Conservation (phyloP, 208 protist species). For the Vickermania ingenoplastis region DNA sequence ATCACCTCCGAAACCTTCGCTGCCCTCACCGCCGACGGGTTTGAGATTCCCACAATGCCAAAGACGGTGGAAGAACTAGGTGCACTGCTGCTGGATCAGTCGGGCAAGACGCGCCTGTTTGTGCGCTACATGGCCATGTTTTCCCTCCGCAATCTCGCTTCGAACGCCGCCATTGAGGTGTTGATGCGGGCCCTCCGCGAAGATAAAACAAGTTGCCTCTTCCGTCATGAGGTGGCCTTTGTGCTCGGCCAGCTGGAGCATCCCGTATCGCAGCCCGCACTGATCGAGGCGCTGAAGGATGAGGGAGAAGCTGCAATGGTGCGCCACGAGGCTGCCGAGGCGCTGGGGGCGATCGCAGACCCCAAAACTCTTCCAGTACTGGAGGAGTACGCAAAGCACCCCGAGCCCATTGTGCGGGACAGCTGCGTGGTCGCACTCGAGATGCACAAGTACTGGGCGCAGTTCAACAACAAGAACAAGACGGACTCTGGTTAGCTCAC, state of each 20-base stretch:
- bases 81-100: slow-evolving; percentile 54
- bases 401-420: slow-evolving; percentile 74
- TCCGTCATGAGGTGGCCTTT: slow-evolving; percentile 97
- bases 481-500: too few relatives aligned
- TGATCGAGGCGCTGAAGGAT: slow-evolving; percentile 63
- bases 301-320: slow-evolving; percentile 94
- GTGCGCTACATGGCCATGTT: slow-evolving; percentile 96
- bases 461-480: slow-evolving; percentile 49
- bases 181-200: slow-evolving; percentile 81
- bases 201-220: slow-evolving; percentile 83
- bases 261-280: slow-evolving; percentile 41
- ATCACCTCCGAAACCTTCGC: slow-evolving; percentile 22
- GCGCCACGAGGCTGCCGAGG: slow-evolving; percentile 96
- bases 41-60: slow-evolving; percentile 15
- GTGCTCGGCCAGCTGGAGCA: slow-evolving; percentile 96
- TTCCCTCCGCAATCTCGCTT: slow-evolving; percentile 85
- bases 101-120: slow-evolving; percentile 72
- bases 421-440: slow-evolving; percentile 81
- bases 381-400: slow-evolving; percentile 50
- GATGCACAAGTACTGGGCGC: slow-evolving; percentile 83
- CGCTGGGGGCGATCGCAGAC: slow-evolving; percentile 94
- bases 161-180: slow-evolving; percentile 47
- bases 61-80: slow-evolving; percentile 43
- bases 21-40: background rate
- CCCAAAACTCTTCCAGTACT: slow-evolving; percentile 43